Percentiles rank a stretch among this genome's conserved stretches.
These are phyloP conservation scores for Metschnikowia cerradonensis DNA, from an alignment of 805 yeast species.

Conservation along the genomic window DNA sequence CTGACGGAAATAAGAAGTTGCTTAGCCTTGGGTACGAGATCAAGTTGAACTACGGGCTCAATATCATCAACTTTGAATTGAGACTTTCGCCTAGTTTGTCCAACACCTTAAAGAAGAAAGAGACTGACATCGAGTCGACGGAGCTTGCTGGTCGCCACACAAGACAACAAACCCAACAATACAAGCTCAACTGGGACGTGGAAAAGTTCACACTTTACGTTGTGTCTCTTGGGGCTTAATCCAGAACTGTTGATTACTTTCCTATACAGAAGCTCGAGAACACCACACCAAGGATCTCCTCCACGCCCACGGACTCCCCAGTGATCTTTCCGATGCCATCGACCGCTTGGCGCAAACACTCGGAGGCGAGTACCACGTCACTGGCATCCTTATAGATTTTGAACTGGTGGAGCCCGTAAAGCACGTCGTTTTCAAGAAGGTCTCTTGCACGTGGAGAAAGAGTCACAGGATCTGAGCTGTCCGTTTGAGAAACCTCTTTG, in stretches of 20 bases:
- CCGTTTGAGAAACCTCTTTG: slow-evolving; percentile 45
- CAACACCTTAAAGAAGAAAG: slow-evolving; percentile 33
- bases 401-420: slow-evolving; percentile 71
- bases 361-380: slow-evolving; percentile 79
- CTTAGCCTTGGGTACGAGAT: slow-evolving; percentile 34
- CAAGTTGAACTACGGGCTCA: slow-evolving; percentile 45
- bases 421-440: slow-evolving; percentile 67
- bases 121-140: slow-evolving; percentile 21
- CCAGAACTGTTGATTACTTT: slow-evolving; percentile 39
- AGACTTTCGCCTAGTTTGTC: slow-evolving; percentile 38
- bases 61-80: slow-evolving; percentile 40
- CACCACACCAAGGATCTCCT: slow-evolving; percentile 86
- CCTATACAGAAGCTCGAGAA: slow-evolving; percentile 94
- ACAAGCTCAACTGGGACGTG: slow-evolving; percentile 44
- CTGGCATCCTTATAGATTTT: slow-evolving; percentile 43
- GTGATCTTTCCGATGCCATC: slow-evolving; percentile 91
- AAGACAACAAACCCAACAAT: slow-evolving; percentile 42
- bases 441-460: slow-evolving; percentile 77
- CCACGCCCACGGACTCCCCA: slow-evolving; percentile 83
- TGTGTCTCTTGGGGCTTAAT: slow-evolving; percentile 20
- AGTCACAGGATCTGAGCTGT: slow-evolving; percentile 58
- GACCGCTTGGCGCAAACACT: slow-evolving; percentile 65
- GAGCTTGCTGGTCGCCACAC: slow-evolving; percentile 40
- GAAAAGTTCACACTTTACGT: slow-evolving; percentile 36
- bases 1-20: slow-evolving; percentile 13